These are phyloP conservation scores for Phytophthora lateralis DNA, from an alignment of 352 stramenopile species.

Conservation along the genomic window DNA sequence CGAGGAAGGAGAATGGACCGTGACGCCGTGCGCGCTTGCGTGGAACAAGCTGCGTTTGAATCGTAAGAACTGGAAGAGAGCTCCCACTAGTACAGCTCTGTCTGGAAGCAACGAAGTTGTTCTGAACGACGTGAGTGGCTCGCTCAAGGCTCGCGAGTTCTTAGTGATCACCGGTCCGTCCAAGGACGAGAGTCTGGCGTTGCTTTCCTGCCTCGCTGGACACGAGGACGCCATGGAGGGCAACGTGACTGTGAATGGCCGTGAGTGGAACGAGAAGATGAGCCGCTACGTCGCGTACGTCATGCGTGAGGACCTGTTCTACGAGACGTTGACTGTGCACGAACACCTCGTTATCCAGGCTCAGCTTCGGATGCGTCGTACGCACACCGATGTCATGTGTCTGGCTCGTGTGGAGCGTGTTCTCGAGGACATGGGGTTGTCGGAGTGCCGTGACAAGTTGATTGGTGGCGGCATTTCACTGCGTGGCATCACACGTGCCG, in stretches of 20 bases:
- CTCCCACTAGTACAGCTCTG: not conserved
- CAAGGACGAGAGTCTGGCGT: constrained; percentile 85
- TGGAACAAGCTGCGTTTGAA: constrained; percentile 38
- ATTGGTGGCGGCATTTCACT: constrained; percentile 62
- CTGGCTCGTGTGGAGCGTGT: constrained; percentile 61
- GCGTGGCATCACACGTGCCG: constrained; percentile 68
- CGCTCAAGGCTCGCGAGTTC: constrained; percentile 48
- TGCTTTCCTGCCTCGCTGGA: constrained; percentile 92
- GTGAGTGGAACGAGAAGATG: constrained; percentile 43
- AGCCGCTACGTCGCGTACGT: constrained; percentile 61
- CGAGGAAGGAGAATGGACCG: constrained; percentile 14
- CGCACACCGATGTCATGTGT: constrained; percentile 33
- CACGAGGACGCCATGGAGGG: constrained; percentile 84
- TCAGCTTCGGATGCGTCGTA: constrained; percentile 70
- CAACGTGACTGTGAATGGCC: constrained; percentile 70
- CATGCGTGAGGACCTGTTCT: constrained; percentile 88
- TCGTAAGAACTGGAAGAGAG: constrained; percentile 14
- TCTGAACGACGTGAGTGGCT: constrained; percentile 53
- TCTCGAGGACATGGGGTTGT: constrained; percentile 63
- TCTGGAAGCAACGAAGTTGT: constrained; percentile 23
- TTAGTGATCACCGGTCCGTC: constrained; percentile 66
- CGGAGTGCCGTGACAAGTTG: constrained; percentile 45
- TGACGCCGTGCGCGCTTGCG: constrained; percentile 29
- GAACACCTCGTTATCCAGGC: constrained; percentile 91
- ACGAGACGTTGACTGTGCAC: constrained; percentile 86